phyloP scores from a whole-genome alignment of 306 rosid genomes.

The Cicer bijugum region DNA sequence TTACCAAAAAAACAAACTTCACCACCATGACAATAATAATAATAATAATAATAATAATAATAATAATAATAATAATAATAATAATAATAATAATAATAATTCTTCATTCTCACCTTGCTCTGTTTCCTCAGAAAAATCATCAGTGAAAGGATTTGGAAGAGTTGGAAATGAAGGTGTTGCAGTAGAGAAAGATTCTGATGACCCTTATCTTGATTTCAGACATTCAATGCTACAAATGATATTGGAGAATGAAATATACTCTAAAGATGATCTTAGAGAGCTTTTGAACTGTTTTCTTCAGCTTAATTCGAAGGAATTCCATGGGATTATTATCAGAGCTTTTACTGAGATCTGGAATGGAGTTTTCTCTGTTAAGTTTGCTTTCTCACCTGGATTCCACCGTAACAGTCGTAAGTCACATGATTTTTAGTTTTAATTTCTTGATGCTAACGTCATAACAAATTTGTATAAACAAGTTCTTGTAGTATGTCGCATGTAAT shows the following conservation, averaged over 20 bases:
- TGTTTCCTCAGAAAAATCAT: slow-evolving; percentile 13
- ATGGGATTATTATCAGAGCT: slow-evolving; percentile 75
- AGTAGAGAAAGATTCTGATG: slow-evolving; percentile 89
- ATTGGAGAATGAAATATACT: slow-evolving; percentile 83
- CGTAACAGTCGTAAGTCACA: slow-evolving; percentile 52
- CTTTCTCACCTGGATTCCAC: slow-evolving; percentile 36
- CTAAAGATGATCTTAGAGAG: slow-evolving; percentile 72
- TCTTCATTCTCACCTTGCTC: slow-evolving; percentile 45
- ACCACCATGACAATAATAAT: not conserved
- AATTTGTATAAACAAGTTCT: no score
- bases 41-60: no score
- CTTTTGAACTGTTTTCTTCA: slow-evolving; percentile 84
- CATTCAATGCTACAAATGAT: slow-evolving; percentile 96
- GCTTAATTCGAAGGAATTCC: slow-evolving; percentile 76
- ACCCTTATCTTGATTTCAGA: slow-evolving; percentile 84
- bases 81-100: no score
- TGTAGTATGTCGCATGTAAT: no score
- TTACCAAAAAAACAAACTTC: slow-evolving; percentile 41
- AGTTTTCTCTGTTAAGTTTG: slow-evolving; percentile 61
- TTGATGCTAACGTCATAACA: no score
- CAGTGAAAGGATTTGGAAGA: slow-evolving; percentile 62
- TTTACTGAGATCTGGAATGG: slow-evolving; percentile 95
- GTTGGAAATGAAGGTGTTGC: slow-evolving; percentile 82
- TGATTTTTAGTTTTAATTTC: slow-evolving; percentile 44
- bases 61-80: no score